Conservation (phyloP, 2,329 filamentous ascomycete species). For the Hirsutella thompsonii region DNA sequence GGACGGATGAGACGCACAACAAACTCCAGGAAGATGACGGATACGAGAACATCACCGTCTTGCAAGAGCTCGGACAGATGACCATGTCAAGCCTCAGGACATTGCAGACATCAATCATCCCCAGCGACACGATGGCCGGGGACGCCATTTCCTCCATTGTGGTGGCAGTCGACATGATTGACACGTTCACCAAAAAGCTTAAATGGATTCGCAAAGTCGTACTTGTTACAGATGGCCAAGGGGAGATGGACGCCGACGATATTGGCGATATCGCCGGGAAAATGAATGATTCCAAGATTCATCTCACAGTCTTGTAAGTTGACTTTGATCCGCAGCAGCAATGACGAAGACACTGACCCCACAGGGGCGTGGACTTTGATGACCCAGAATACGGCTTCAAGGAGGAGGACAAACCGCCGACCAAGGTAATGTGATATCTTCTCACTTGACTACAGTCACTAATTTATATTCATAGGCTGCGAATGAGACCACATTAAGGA, state of each 20-base stretch:
- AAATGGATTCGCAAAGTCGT: slow-evolving; percentile 74
- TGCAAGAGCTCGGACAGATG: slow-evolving; percentile 53
- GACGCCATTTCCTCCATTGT: slow-evolving; percentile 84
- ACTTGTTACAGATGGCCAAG: slow-evolving; percentile 72
- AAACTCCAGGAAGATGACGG: slow-evolving; percentile 53
- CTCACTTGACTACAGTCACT: not conserved
- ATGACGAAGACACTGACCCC: slow-evolving; percentile 7
- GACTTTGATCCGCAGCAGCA: not conserved
- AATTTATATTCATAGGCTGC: slow-evolving; percentile 18
- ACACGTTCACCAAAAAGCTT: slow-evolving; percentile 62
- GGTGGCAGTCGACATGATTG: slow-evolving; percentile 78
- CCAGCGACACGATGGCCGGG: slow-evolving; percentile 55
- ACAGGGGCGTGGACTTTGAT: slow-evolving; percentile 83
- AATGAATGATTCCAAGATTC: slow-evolving; percentile 63
- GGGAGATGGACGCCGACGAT: slow-evolving; percentile 58
- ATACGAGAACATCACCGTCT: slow-evolving; percentile 70
- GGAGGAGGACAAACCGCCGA: slow-evolving; percentile 67
- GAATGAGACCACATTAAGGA: slow-evolving; percentile 59
- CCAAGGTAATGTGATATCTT: slow-evolving; percentile 42
- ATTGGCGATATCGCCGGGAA: slow-evolving; percentile 57
- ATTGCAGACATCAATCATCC: slow-evolving; percentile 49
- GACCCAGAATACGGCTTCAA: slow-evolving; percentile 82
- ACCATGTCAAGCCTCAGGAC: slow-evolving; percentile 55
- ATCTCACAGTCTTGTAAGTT: slow-evolving; percentile 65
- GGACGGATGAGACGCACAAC: slow-evolving; percentile 67